Conservation (phyloP, 1,139 yeast genomes). For the Diutina pseudorugosa region DNA sequence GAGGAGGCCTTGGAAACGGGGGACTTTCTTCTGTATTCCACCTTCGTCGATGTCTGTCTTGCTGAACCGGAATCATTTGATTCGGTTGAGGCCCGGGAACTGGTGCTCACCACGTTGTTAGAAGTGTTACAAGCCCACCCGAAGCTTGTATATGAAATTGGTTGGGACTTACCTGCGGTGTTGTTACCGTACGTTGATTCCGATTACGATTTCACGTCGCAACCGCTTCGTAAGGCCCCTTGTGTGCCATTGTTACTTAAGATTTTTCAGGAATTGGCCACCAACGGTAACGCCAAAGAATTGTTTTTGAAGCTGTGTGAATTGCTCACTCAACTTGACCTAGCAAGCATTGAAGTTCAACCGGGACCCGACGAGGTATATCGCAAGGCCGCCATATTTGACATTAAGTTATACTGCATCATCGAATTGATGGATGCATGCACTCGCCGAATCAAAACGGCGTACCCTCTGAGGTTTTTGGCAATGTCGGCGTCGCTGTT, state of each 20-base stretch:
- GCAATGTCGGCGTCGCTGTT: constrained; percentile 50
- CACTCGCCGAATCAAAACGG: constrained; percentile 42
- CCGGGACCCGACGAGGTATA: constrained; percentile 8
- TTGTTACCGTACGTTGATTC: constrained; percentile 35
- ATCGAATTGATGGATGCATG: constrained; percentile 48
- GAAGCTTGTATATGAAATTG: constrained; percentile 52
- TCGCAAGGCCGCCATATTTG: constrained; percentile 18
- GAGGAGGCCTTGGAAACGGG: constrained; percentile 26
- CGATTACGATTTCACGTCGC: constrained; percentile 9
- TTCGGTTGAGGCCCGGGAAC: constrained; percentile 34
- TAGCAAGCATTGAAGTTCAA: background rate
- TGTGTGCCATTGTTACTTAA: constrained; percentile 27
- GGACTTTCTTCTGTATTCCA: constrained; percentile 63
- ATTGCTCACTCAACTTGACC: constrained; percentile 21
- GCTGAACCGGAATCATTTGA: constrained; percentile 32
- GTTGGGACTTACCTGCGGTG: constrained; percentile 78
- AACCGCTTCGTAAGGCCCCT: constrained; percentile 20
- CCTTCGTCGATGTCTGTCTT: constrained; percentile 53
- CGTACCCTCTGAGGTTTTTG: constrained; percentile 65
- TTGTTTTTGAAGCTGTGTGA: constrained; percentile 61
- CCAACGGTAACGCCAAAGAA: constrained; percentile 69
- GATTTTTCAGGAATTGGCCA: constrained; percentile 48
- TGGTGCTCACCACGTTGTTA: constrained; percentile 27
- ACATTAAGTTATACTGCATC: constrained; percentile 49
- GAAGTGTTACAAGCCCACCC: constrained; percentile 20